Conservation (phyloP, 208 protist species). For the Leishmania guyanensis region DNA sequence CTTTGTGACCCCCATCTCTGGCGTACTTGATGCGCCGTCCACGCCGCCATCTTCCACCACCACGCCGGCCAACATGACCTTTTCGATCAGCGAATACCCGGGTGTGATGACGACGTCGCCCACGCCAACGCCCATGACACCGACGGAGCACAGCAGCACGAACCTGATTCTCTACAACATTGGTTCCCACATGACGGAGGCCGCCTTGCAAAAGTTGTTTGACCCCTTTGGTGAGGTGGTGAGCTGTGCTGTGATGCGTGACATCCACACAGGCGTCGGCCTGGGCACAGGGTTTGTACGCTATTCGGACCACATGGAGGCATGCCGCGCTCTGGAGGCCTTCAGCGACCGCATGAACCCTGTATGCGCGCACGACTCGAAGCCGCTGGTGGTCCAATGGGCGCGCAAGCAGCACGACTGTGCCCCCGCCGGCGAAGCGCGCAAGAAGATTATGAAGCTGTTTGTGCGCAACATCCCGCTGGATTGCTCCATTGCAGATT, state of each 20-base stretch:
- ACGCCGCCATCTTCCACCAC: background rate
- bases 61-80: background rate
- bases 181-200: conserved; percentile 37
- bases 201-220: conserved; percentile 42
- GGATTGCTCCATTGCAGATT: conserved; percentile 33
- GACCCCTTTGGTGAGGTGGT: conserved; percentile 54
- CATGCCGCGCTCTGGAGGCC: conserved; percentile 42
- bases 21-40: background rate
- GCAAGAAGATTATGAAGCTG: conserved; percentile 75
- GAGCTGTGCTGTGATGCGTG: conserved; percentile 65
- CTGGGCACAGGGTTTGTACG: conserved; percentile 81
- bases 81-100: background rate
- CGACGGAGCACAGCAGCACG: conserved; percentile 39
- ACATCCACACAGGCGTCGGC: conserved; percentile 67
- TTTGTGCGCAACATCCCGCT: conserved; percentile 86
- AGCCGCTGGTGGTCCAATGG: conserved; percentile 65
- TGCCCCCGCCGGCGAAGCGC: conserved; percentile 55
- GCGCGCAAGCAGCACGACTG: conserved; percentile 73
- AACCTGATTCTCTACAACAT: conserved; percentile 74
- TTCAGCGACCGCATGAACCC: conserved; percentile 31
- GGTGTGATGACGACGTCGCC: background rate
- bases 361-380: conserved; percentile 14
- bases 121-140: conserved; percentile 6
- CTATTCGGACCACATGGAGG: conserved; percentile 55
- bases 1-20: background rate